Evolutionary conservation across 805 yeast species (phyloP), one percentile per base, ranked within the genome.

Genomic region (Saturnispora halmiae): DNA sequence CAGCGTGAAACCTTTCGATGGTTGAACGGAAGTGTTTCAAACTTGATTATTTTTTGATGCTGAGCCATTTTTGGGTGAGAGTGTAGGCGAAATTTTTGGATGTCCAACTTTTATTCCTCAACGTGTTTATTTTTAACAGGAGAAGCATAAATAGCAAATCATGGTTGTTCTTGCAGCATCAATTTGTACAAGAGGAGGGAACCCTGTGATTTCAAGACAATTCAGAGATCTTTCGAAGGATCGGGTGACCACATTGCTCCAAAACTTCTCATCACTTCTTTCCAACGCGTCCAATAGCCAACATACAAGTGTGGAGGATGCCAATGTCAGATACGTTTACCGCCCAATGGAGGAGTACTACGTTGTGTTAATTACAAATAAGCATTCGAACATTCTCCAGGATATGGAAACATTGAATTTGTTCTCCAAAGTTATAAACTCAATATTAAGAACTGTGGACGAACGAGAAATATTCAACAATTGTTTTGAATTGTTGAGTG

Each of bases 311-410:
- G 92, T 86, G 25, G 98, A 92, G 61, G 94, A 84, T 57, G 94
- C 82, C 39, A 77, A 77, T 50, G 92, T 85, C 30, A 78, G 99
- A 61, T 92, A 85, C 58, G 92, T 92, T 39, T 92, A 86, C 63
- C 96, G 87, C 63, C 96, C 98, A 36, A 73, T 92, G 58, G 98
- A 92, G 59, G 96, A 87, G 51, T 77, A 85, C 43, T 90, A 85
- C 61, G 80, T 92, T 55, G 88, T 94, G 32, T 67, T 92, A 52
- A 80, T 92, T 58, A 90, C 97, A 43, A 90, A 87, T 64, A 77
- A 83, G 49, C 83, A 81, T 51, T 84, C 95, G 24, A 92, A 92
- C 58, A 90, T 92, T 46, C 68, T 92, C 52, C 95, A 88, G 64
- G 98, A 92, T 61, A 82, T 92, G 51, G 90, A 86, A 54, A 92